Conservation (phyloP, 2,329 filamentous ascomycete genomes). For the Venturia effusa region DNA sequence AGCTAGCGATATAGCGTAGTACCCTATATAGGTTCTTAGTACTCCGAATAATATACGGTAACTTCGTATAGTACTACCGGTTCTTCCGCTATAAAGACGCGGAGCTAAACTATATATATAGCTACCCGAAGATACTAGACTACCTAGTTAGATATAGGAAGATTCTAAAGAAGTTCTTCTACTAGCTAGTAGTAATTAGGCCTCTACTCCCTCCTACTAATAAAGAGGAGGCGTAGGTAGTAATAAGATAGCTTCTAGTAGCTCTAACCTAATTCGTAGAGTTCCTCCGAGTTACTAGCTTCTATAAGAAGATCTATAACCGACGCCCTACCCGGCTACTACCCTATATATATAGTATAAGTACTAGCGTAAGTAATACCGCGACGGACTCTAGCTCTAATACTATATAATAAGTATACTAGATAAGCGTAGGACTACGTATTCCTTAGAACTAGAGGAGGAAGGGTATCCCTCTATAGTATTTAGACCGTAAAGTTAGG, state of each 20-base stretch:
- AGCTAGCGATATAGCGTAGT: not conserved
- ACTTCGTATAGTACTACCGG: not conserved
- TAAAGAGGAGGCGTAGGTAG: not conserved
- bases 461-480: not conserved
- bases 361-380: not conserved
- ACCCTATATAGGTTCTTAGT: not conserved
- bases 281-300: not conserved
- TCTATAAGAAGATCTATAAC: not conserved
- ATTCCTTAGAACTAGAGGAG: not conserved
- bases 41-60: not conserved
- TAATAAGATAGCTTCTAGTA: not conserved
- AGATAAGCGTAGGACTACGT: too few species aligned
- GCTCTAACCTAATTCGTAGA: not conserved
- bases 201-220: not conserved
- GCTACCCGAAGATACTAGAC: not conserved
- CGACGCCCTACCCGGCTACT: not conserved
- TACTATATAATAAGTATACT: too few species aligned
- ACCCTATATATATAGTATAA: not conserved
- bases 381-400: too few species aligned
- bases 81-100: not conserved
- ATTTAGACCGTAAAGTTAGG: not conserved
- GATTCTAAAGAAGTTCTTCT: not conserved
- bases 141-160: not conserved
- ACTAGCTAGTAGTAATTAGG: not conserved
- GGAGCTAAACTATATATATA: not conserved